A percentile compares a stretch with the other conserved stretches of the same genome.
Conservation (phyloP, 345 rosid species). For the Salix brachista region DNA sequence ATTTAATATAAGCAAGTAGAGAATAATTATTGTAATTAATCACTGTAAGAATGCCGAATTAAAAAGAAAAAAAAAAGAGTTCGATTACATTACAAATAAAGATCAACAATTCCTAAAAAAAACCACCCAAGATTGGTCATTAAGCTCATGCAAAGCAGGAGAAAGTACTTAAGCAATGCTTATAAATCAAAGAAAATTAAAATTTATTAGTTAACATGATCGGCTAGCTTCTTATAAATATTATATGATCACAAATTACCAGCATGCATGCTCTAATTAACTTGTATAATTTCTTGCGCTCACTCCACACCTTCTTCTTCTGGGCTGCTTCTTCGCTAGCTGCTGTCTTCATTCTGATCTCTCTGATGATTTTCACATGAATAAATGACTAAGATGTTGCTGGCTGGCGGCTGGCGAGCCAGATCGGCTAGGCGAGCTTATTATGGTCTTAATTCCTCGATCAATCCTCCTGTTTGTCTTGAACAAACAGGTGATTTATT, state of each 20-base stretch:
- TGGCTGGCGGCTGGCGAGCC: neutral
- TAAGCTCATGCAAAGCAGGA: neutral
- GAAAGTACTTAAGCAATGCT: neutral
- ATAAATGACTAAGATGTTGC: neutral
- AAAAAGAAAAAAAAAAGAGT: neutral
- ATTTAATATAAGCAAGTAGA: neutral
- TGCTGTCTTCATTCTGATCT: neutral
- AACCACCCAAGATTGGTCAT: neutral
- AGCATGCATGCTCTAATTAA: neutral
- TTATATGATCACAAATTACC: neutral
- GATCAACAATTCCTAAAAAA: neutral
- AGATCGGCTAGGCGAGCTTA: constrained; percentile 21
- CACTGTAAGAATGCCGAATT: neutral
- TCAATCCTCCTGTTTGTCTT: constrained; percentile 27
- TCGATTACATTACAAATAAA: neutral
- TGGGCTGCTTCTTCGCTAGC: neutral
- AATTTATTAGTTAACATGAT: neutral
- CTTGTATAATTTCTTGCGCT: neutral
- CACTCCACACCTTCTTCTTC: neutral
- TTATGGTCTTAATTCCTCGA: constrained; percentile 18
- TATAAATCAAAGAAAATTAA: neutral
- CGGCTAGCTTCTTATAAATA: neutral
- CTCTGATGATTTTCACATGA: neutral
- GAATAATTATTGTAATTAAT: neutral
- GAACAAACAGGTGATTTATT: constrained; percentile 38